Percentiles rank a stretch among this genome's conserved stretches.
phyloP scores from a whole-genome alignment of 345 rosid genomes.

The Barbarea vulgaris region DNA sequence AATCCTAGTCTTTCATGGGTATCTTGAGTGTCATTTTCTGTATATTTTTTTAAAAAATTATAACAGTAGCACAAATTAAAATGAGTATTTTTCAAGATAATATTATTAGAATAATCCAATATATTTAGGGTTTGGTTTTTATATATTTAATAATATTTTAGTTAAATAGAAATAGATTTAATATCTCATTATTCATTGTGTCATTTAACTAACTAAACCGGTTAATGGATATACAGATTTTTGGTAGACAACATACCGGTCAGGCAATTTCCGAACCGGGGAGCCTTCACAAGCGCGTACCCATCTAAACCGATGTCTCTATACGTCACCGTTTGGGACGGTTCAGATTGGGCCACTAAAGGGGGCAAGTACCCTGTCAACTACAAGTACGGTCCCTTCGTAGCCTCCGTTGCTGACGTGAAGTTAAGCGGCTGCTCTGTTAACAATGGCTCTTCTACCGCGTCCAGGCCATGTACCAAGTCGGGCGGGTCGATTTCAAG shows the following conservation, averaged over 20 bases:
- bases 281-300: constrained; percentile 50
- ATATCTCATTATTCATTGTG: background rate
- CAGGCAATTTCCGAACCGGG: constrained; percentile 60
- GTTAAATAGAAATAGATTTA: background rate
- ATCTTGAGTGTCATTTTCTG: constrained; percentile 9
- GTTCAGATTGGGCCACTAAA: constrained; percentile 93
- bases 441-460: constrained; percentile 31
- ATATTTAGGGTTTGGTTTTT: background rate
- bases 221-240: constrained; percentile 54
- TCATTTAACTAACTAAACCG: background rate
- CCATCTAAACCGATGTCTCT: constrained; percentile 89
- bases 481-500: constrained; percentile 51
- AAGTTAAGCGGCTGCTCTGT: constrained; percentile 60
- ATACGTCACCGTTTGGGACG: constrained; percentile 89
- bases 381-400: constrained; percentile 77
- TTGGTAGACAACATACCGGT: constrained; percentile 80
- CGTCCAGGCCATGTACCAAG: constrained; percentile 48
- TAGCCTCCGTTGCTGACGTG: constrained; percentile 60
- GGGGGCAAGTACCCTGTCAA: constrained; percentile 94
- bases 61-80: background rate
- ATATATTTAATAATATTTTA: background rate
- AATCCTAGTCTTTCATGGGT: background rate
- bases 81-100: background rate
- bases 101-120: background rate
- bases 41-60: background rate